A percentile compares a stretch with the other conserved stretches of the same genome.
Evolutionary conservation across 176 grass and related monocot genomes (phyloP).

Genomic region (Avena insularis): DNA sequence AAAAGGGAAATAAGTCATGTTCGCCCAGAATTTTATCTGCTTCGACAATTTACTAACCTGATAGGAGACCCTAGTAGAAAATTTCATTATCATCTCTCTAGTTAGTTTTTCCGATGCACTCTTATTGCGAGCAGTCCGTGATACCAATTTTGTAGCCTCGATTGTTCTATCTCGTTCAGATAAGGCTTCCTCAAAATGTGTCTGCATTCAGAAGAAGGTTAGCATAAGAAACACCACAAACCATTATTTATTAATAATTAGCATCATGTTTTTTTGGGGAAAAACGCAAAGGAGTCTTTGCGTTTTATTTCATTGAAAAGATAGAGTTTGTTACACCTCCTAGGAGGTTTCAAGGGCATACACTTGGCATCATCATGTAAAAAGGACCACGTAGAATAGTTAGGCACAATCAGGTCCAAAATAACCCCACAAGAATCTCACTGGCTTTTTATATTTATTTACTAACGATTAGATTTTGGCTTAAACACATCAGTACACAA

Average conservation of each 20-base stretch:
- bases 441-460: not conserved
- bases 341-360: no score
- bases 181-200: constrained; percentile 95
- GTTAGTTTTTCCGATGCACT: constrained; percentile 82
- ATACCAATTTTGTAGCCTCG: constrained; percentile 74
- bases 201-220: constrained; percentile 56
- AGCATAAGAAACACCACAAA: constrained; percentile 38
- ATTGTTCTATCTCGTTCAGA: constrained; percentile 71
- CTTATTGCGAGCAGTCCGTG: constrained; percentile 74
- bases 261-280: not conserved
- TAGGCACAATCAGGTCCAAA: not conserved
- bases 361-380: not conserved
- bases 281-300: no score
- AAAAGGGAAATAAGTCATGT: constrained; percentile 27
- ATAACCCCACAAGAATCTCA: not conserved
- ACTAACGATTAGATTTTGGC: constrained; percentile 9
- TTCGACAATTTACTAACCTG: constrained; percentile 60
- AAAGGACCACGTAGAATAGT: not conserved
- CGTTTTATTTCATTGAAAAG: no score
- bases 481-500: constrained; percentile 13
- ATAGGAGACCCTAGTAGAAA: constrained; percentile 81
- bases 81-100: constrained; percentile 87
- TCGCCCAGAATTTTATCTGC: constrained; percentile 18
- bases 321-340: no score
- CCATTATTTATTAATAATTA: constrained; percentile 27